These are phyloP conservation scores for Populus hybrid DNA, from an alignment of 441 rosid species.

Conservation along the genomic window DNA sequence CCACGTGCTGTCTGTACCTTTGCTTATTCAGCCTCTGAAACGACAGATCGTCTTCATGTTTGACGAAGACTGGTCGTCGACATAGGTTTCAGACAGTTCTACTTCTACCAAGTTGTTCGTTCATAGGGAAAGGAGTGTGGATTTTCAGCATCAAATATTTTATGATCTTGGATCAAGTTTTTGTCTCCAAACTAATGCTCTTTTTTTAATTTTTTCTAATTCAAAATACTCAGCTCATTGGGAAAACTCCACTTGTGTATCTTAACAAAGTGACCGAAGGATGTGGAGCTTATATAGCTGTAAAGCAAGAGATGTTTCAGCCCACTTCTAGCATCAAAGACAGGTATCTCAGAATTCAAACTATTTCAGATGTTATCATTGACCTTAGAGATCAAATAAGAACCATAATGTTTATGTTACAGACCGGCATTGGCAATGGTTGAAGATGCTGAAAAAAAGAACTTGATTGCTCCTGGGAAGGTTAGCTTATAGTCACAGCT, in stretches of 20 bases:
- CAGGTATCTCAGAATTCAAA: slow-evolving; percentile 35
- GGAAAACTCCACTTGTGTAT: slow-evolving; percentile 73
- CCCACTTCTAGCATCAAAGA: slow-evolving; percentile 91
- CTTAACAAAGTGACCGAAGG: slow-evolving; percentile 86
- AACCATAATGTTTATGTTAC: slow-evolving; percentile 4
- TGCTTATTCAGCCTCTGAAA: background rate
- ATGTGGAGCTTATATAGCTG: slow-evolving; percentile 81
- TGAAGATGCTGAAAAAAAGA: slow-evolving; percentile 69
- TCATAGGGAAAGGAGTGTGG: background rate
- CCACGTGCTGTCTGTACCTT: background rate
- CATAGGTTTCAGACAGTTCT: background rate
- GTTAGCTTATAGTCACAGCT: slow-evolving; percentile 30
- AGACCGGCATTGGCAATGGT: slow-evolving; percentile 87
- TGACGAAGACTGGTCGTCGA: background rate
- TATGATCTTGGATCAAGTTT: background rate
- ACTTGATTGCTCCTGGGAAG: slow-evolving; percentile 69
- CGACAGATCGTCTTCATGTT: background rate
- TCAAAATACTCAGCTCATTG: slow-evolving; percentile 51
- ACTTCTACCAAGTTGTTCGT: background rate
- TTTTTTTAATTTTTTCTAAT: background rate
- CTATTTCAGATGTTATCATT: background rate
- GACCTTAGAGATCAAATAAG: background rate
- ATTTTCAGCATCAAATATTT: background rate
- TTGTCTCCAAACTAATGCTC: background rate
- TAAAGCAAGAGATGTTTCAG: slow-evolving; percentile 87